phyloP scores from a whole-genome alignment of 306 rosid genomes.

The Prunus persica region DNA sequence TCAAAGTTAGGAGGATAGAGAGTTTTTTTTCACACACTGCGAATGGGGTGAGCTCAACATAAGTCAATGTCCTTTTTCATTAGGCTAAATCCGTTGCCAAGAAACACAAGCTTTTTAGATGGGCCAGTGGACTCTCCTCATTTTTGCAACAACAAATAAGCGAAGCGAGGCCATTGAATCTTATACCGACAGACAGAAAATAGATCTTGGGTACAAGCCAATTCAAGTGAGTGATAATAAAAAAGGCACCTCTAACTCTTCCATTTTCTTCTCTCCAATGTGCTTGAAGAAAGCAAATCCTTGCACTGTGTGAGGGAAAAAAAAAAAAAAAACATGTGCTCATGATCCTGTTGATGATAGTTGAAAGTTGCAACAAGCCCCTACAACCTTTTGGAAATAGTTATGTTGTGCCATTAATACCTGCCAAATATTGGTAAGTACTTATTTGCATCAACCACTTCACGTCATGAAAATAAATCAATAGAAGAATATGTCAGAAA shows the following conservation, averaged over 20 bases:
- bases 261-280: no score
- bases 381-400: background rate
- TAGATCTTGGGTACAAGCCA: background rate
- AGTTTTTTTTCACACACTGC: no score
- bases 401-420: slow-evolving; percentile 3
- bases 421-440: slow-evolving; percentile 14
- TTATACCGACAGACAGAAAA: background rate
- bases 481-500: background rate
- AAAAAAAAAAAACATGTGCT: background rate
- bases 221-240: no score
- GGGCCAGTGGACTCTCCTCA: background rate
- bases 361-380: background rate
- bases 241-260: no score
- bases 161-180: background rate
- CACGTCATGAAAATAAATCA: background rate
- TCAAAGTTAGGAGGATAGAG: no score
- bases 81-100: no score
- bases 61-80: no score
- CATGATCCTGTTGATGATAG: background rate
- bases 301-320: no score
- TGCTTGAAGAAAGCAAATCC: no score
- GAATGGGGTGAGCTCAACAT: no score
- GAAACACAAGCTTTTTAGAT: no score
- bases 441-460: slow-evolving; percentile 6
- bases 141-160: background rate